A percentile compares a stretch with the other conserved stretches of the same genome.
Evolutionary conservation across 1,284 basidiomycete species (phyloP).

Genomic region (Phellinidium pouzarii): DNA sequence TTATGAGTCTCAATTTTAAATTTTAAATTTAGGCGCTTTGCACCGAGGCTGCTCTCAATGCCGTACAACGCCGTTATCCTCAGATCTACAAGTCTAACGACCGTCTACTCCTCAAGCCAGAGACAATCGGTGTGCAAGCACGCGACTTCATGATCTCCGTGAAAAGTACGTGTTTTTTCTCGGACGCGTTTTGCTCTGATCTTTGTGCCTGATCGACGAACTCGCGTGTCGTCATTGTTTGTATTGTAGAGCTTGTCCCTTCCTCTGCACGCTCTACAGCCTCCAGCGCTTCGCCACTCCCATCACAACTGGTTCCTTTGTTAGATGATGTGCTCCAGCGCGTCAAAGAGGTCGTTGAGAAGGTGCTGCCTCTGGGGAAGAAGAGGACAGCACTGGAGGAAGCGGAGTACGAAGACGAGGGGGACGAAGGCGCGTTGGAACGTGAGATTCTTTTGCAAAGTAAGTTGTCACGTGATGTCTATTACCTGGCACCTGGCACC

Average conservation of each 20-base stretch:
- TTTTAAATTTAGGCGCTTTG: slow-evolving; percentile 78
- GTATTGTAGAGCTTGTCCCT: slow-evolving; percentile 83
- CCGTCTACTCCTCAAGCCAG: slow-evolving; percentile 78
- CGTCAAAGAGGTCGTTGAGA: slow-evolving; percentile 64
- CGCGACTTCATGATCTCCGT: slow-evolving; percentile 98
- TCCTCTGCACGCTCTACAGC: slow-evolving; percentile 90
- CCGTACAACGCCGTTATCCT: slow-evolving; percentile 92
- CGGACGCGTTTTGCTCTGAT: slow-evolving; percentile 2
- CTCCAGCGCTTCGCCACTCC: slow-evolving; percentile 79
- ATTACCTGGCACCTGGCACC: slow-evolving; percentile 9
- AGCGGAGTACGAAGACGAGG: slow-evolving; percentile 83
- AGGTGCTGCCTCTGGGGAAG: slow-evolving; percentile 69
- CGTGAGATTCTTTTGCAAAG: slow-evolving; percentile 84
- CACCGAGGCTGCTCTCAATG: slow-evolving; percentile 95
- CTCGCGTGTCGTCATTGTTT: neutral
- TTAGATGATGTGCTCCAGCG: slow-evolving; percentile 63
- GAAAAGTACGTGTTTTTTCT: slow-evolving; percentile 64
- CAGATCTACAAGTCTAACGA: slow-evolving; percentile 96
- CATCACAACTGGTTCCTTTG: slow-evolving; percentile 80
- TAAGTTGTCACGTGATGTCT: slow-evolving; percentile 31
- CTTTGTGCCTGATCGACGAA: slow-evolving; percentile 11
- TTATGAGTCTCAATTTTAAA: slow-evolving; percentile 7
- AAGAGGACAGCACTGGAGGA: slow-evolving; percentile 83
- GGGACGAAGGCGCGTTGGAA: slow-evolving; percentile 68
- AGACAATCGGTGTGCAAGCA: slow-evolving; percentile 80